Evolutionary conservation across 306 rosid genomes (phyloP), one percentile per base, ranked within the genome.

Genomic region (Fragaria nilgerrensis): DNA sequence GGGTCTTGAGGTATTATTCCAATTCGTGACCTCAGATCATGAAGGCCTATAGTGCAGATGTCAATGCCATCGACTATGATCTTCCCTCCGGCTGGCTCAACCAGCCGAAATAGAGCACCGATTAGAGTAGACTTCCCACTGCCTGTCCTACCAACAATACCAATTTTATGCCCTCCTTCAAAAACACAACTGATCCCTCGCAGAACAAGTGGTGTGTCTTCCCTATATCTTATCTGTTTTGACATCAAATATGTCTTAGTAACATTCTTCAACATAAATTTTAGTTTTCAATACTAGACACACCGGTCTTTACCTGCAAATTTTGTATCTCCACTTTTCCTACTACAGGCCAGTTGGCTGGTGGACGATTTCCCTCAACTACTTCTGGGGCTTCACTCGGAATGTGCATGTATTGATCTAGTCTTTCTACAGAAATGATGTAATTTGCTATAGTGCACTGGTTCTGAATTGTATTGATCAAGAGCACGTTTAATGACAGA

Each of bases 1-100:
- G 98, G 98, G 83, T 93, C 98, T 80, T 93, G 94, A 78, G 98
- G 96, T 79, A 93, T 93, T 39, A 93, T 75, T 74, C 91, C 91
- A 15, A 93, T 84, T 15, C 85, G 81, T 27, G 94, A 93, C 80
- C 96, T 86, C 79, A 90, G 80, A 81, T 93, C 98, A 77, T 93
- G 94, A 77, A 93, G 98, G 43, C 96, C 96, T 22, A 90, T 88
- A 20, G 83, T 76, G 22, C 81, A 87, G 49, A 93, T 93, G 79
- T 90, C 94, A 58, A 93, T 84, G 68, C 89, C 93, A 75, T 89
- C 96, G 2, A 93, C 89, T 20, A 86, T 9, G 36, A 89, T 82
- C 80, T 79, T 85, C 71, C 98, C 96, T 37, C 81, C 85, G 1
- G 88, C 71, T 7, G 98, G 94, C 64, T 93, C 94, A 45, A 90